Percentiles rank a stretch among this genome's conserved stretches.
These are phyloP conservation scores for Fragilaria radians DNA, from an alignment of 108 stramenopile genomes.

Conservation along the genomic window DNA sequence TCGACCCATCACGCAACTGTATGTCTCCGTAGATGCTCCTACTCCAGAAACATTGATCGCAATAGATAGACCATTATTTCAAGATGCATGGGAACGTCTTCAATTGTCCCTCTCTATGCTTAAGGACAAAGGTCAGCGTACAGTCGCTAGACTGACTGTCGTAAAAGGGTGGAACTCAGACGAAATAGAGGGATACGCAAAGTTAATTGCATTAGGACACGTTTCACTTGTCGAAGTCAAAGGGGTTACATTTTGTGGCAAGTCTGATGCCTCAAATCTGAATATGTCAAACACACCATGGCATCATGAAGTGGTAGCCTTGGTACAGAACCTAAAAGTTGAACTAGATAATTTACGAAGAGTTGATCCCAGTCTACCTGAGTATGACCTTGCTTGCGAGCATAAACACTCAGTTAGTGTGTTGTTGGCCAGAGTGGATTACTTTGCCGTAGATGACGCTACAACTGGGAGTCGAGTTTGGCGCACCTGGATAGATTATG, in stretches of 20 bases:
- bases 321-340: conserved; percentile 48
- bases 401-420: conserved; percentile 95
- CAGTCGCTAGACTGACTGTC: conserved; percentile 93
- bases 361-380: conserved; percentile 45
- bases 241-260: conserved; percentile 97
- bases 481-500: conserved; percentile 97
- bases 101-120: conserved; percentile 57
- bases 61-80: conserved; percentile 90
- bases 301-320: conserved; percentile 89
- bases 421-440: conserved; percentile 87
- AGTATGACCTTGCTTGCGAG: conserved; percentile 89
- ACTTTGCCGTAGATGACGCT: conserved; percentile 58
- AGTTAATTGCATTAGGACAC: conserved; percentile 83
- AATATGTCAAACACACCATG: conserved; percentile 95
- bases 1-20: conserved; percentile 92
- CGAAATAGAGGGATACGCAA: conserved; percentile 85
- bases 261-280: conserved; percentile 90
- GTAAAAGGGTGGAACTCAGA: conserved; percentile 95
- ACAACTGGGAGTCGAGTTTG: conserved; percentile 66
- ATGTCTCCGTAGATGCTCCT: conserved; percentile 91
- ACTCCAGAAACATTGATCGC: conserved; percentile 87
- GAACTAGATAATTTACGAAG: conserved; percentile 57
- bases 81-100: conserved; percentile 95
- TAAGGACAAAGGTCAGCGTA: conserved; percentile 86
- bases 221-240: conserved; percentile 93